Percentiles rank a stretch among this genome's conserved stretches.
These are phyloP conservation scores for Vachellia pachyceras DNA, from an alignment of 306 rosid genomes.

Conservation along the genomic window DNA sequence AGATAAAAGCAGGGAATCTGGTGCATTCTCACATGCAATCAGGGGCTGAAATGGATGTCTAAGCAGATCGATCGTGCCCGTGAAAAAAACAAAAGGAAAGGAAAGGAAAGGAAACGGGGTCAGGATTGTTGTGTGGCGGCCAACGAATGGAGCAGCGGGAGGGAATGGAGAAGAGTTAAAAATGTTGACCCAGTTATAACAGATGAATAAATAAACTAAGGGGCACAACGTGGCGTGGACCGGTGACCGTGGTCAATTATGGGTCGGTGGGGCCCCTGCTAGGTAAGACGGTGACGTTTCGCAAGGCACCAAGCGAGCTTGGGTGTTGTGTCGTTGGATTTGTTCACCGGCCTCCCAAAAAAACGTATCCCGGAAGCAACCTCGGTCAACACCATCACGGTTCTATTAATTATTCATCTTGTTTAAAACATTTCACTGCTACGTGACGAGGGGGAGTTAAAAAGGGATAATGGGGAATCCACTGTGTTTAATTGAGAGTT, in stretches of 20 bases:
- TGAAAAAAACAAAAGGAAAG: too few relatives aligned
- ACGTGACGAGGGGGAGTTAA: background rate
- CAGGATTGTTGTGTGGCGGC: background rate
- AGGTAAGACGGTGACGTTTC: slow-evolving; percentile 44
- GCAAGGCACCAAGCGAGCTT: slow-evolving; percentile 34
- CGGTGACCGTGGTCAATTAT: slow-evolving; percentile 41
- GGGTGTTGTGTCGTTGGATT: background rate
- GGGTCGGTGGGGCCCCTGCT: slow-evolving; percentile 29
- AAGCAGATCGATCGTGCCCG: too few relatives aligned
- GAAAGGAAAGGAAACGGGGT: too few relatives aligned
- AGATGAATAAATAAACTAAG: background rate
- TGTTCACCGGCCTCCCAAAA: slow-evolving; percentile 28
- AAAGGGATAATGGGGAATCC: background rate
- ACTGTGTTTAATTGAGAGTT: background rate
- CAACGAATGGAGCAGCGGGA: background rate
- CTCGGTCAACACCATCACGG: background rate
- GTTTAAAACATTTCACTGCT: background rate
- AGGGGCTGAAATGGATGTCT: background rate
- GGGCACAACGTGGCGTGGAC: slow-evolving; percentile 40
- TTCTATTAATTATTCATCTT: background rate
- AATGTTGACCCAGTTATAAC: background rate
- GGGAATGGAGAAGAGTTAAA: background rate
- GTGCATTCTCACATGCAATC: slow-evolving; percentile 31
- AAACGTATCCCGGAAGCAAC: slow-evolving; percentile 49
- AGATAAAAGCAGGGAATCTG: background rate